Evolutionary conservation across 768 basidiomycete species (phyloP), one percentile per base, ranked within the genome.

Genomic region (Leccinum broughii): DNA sequence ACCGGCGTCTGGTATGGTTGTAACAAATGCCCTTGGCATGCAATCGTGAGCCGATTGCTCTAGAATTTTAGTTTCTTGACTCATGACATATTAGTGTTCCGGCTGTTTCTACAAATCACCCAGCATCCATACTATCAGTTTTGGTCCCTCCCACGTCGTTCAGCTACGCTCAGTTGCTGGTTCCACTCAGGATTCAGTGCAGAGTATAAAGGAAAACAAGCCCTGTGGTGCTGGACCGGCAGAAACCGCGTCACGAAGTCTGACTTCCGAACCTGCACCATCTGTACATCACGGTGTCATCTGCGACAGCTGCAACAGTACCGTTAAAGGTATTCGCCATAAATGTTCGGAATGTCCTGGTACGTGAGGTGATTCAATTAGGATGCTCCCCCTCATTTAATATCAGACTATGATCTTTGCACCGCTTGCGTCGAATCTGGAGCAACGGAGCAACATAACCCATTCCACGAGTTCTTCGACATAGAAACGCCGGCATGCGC

Each of bases 261-360:
- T 17, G 10, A 22, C 26, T 26, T 22, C 44, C 44, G 51, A 61
- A 54, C n/a, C 34, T 37, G 24, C 39, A n/a, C 44, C 37, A n/a
- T 10, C 60, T 26, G 64, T 87, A 41, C 89, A 92, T 69, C 68
- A 54, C 34, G 81, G 81, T 30, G 75, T 91, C n/a, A 51, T 78
- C 9, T 95, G 92, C 70, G 89, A 94, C 70, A 66, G 65, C 15
- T 95, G 92, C 72, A 64, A 79, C 6, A 64, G 73, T 22, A 80
- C 73, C 4, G 78, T 93, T 41, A 75, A 81, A 57, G 92, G 92
- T 11, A 70, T 85, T 57, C 80, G 93, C 49, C 86, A 91, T 72
- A 94, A 93, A 72, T 94, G 92, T 67, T 73, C 91, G 22, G 88
- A 91, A 64, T 93, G 92, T 70, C 77, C 80, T 52, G 80, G 89